Evolutionary conservation across 345 rosid genomes (phyloP).

Genomic region (Pelargonium nanum): DNA sequence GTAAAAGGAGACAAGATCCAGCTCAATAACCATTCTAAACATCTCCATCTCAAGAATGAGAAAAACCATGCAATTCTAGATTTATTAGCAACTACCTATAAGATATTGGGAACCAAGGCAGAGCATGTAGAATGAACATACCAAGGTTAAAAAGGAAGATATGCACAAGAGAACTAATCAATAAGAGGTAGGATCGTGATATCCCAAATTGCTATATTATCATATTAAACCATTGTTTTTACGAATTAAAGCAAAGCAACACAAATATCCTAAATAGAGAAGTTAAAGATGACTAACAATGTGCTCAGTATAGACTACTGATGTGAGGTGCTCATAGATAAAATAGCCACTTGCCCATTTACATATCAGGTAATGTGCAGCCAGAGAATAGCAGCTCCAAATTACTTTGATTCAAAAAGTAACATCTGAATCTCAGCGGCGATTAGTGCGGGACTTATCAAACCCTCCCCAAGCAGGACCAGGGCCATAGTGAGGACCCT

Average conservation of each 20-base stretch:
- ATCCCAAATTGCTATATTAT: constrained; percentile 9
- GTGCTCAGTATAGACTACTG: constrained; percentile 25
- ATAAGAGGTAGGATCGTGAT: background rate
- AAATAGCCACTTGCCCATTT: constrained; percentile 22
- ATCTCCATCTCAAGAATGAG: background rate
- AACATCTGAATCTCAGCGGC: constrained; percentile 37
- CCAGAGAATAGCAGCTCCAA: background rate
- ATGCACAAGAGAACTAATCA: background rate
- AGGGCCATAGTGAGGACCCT: constrained; percentile 53
- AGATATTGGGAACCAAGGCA: no score
- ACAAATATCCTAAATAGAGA: constrained; percentile 13
- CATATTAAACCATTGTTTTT: constrained; percentile 9
- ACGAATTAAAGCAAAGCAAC: constrained; percentile 17
- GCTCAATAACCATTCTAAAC: constrained; percentile 2
- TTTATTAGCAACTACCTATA: background rate
- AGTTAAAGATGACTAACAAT: constrained; percentile 31
- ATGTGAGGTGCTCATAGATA: constrained; percentile 22
- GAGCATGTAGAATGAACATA: no score
- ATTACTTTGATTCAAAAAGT: constrained; percentile 13
- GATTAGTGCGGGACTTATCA: constrained; percentile 50
- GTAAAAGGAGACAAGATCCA: background rate
- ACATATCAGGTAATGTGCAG: background rate
- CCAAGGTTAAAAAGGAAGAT: background rate
- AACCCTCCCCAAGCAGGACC: constrained; percentile 50
- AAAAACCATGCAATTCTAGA: background rate